Evolutionary conservation across 371 early-diverging fungal species (phyloP).

Genomic region (Blakeslea trispora): DNA sequence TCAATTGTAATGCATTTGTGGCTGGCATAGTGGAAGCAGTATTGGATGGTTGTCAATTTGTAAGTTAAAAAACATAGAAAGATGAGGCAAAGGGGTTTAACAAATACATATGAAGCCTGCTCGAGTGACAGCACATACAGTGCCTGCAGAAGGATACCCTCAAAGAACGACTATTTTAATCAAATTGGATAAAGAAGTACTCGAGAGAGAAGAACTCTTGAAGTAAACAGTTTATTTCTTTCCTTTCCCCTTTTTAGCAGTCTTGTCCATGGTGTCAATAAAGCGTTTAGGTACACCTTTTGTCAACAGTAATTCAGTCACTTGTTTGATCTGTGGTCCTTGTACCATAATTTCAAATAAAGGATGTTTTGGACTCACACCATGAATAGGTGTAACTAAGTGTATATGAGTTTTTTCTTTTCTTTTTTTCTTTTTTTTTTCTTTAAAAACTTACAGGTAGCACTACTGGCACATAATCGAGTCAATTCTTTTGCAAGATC

Average conservation of each 20-base stretch:
- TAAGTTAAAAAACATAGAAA: no score
- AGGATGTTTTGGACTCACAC: conserved; percentile 59
- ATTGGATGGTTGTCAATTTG: conserved; percentile 89
- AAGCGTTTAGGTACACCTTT: conserved; percentile 61
- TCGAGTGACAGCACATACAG: conserved; percentile 92
- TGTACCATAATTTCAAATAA: conserved; percentile 75
- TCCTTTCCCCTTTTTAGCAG: conserved; percentile 59
- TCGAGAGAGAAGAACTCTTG: conserved; percentile 76
- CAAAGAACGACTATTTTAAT: conserved; percentile 91
- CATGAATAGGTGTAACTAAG: conserved; percentile 57
- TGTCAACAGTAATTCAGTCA: conserved; percentile 49
- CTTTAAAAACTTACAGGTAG: conserved; percentile 54
- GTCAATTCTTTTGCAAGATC: conserved; percentile 64
- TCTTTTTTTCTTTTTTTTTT: no score
- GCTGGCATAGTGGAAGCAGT: conserved; percentile 96
- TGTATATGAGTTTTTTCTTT: no score
- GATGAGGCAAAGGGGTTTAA: not conserved
- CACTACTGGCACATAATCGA: conserved; percentile 66
- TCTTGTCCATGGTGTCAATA: conserved; percentile 63
- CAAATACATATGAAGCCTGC: conserved; percentile 64
- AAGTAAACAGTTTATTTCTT: conserved; percentile 49
- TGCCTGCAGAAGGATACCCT: conserved; percentile 89
- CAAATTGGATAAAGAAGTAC: conserved; percentile 85
- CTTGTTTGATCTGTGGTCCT: conserved; percentile 68
- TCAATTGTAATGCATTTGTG: conserved; percentile 92